These are phyloP conservation scores for Hysterangium stoloniferum DNA, from an alignment of 768 basidiomycete genomes.

Conservation along the genomic window DNA sequence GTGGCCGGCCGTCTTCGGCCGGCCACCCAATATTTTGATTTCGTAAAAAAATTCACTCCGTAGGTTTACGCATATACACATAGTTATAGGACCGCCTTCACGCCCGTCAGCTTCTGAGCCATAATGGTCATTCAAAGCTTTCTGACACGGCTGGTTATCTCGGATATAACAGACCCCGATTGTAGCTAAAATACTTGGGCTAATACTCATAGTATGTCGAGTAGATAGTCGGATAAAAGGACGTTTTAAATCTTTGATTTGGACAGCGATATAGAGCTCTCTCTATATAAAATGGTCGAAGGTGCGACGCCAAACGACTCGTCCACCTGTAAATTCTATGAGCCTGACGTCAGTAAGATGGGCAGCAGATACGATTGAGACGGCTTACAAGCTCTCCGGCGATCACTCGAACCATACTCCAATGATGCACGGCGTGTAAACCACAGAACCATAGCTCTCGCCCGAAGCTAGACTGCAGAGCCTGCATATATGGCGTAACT, in stretches of 20 bases:
- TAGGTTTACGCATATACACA: too few relatives aligned
- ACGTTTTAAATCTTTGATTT: conserved; percentile 4
- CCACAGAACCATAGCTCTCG: conserved; percentile 88
- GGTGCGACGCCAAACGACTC: conserved; percentile 84
- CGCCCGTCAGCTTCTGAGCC: too few relatives aligned
- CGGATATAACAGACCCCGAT: too few relatives aligned
- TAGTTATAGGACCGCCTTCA: too few relatives aligned
- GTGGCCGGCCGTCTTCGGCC: too few relatives aligned
- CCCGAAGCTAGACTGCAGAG: conserved; percentile 73
- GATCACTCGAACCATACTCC: conserved; percentile 85
- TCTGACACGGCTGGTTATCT: too few relatives aligned
- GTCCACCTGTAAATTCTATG: conserved; percentile 55
- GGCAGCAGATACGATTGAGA: not conserved
- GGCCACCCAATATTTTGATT: too few relatives aligned
- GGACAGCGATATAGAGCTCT: conserved; percentile 22
- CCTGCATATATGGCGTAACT: conserved; percentile 70
- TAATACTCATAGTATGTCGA: too few relatives aligned
- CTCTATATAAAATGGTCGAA: conserved; percentile 72
- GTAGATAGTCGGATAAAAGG: too few relatives aligned
- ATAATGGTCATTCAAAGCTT: too few relatives aligned
- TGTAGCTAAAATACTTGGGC: too few relatives aligned
- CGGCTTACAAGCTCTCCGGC: conserved; percentile 68
- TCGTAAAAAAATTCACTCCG: too few relatives aligned
- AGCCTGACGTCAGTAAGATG: conserved; percentile 11
- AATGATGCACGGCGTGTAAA: conserved; percentile 83